These are phyloP conservation scores for Chenopodium suecicum DNA, from an alignment of 148 eudicot genomes.

Conservation along the genomic window DNA sequence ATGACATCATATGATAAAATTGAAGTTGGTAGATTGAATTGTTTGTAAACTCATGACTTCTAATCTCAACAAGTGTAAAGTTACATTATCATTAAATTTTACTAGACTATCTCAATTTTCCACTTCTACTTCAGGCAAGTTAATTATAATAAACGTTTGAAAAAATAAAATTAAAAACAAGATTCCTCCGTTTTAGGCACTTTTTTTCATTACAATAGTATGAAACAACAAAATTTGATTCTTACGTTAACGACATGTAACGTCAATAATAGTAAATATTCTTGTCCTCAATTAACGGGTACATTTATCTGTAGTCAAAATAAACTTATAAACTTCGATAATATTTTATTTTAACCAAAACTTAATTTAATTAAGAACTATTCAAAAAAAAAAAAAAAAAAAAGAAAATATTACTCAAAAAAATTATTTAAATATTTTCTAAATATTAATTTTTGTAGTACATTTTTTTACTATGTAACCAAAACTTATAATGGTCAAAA, in stretches of 20 bases:
- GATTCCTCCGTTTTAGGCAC: background rate
- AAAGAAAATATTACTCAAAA: no score
- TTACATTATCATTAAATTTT: background rate
- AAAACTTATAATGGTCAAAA: no score
- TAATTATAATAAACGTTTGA: background rate
- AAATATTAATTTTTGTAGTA: no score
- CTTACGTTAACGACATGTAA: background rate
- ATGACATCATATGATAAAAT: background rate
- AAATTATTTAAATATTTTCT: no score
- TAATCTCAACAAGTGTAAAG: constrained; percentile 10
- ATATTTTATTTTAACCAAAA: no score
- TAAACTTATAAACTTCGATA: no score
- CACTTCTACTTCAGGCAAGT: constrained; percentile 3
- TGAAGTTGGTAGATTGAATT: background rate
- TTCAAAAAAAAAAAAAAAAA: no score
- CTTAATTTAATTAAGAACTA: no score
- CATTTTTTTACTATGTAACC: no score
- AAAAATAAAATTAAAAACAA: background rate
- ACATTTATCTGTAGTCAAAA: no score
- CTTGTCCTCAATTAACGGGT: no score
- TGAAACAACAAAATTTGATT: background rate
- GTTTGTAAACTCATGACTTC: constrained; percentile 12
- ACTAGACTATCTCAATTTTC: constrained; percentile 4
- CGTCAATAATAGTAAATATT: background rate
- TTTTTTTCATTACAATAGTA: background rate